Conservation (phyloP, 768 basidiomycete genomes). For the Leccinum incarnatum region DNA sequence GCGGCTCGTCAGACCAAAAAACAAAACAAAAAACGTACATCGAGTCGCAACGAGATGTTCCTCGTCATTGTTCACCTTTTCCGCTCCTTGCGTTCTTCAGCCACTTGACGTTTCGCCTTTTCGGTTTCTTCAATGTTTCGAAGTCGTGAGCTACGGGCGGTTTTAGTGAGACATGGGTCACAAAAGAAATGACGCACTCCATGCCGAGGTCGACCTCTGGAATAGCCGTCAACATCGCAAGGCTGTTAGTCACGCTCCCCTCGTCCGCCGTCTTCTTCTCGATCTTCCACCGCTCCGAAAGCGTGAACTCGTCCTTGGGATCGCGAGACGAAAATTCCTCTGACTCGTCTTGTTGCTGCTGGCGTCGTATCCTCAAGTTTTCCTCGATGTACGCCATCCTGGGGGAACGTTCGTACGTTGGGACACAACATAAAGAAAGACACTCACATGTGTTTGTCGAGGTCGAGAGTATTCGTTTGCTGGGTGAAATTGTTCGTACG, state of each 20-base stretch:
- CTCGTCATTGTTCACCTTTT: conserved; percentile 61
- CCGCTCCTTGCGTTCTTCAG: conserved; percentile 64
- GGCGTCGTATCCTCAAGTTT: conserved; percentile 77
- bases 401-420: not conserved
- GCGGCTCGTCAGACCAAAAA: not conserved
- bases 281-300: conserved; percentile 62
- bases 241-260: conserved; percentile 88
- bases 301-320: conserved; percentile 73
- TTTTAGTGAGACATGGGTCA: no score
- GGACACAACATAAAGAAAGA: no score
- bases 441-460: conserved; percentile 95
- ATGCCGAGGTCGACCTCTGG: conserved; percentile 98
- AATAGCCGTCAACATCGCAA: conserved; percentile 96
- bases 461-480: conserved; percentile 93
- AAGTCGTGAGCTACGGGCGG: conserved; percentile 62
- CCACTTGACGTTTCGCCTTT: conserved; percentile 86
- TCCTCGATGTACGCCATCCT: conserved; percentile 98
- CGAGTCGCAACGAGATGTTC: conserved; percentile 83
- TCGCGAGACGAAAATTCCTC: conserved; percentile 44
- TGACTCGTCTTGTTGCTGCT: conserved; percentile 48
- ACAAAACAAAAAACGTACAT: conserved; percentile 50
- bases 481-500: conserved; percentile 93
- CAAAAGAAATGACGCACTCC: conserved; percentile 66
- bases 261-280: conserved; percentile 66
- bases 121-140: conserved; percentile 83